phyloP scores from a whole-genome alignment of 441 rosid species.

The Metrosideros polymorpha region DNA sequence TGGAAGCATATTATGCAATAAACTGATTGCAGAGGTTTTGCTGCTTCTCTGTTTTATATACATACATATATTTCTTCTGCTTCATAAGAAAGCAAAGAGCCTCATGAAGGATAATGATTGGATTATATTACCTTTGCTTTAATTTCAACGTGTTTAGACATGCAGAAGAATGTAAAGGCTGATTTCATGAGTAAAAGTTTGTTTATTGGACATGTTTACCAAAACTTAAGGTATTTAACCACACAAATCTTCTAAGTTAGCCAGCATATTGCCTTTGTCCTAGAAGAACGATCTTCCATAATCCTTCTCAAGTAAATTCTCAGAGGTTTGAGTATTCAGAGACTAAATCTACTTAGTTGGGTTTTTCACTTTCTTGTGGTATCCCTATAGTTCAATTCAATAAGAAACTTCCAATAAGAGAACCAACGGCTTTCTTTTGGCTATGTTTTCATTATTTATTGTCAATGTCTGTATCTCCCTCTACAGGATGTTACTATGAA shows the following conservation, averaged over 20 bases:
- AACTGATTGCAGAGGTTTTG: background rate
- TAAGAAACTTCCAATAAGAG: background rate
- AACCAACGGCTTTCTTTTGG: background rate
- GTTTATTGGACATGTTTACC: background rate
- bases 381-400: background rate
- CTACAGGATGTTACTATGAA: constrained; percentile 87
- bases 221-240: background rate
- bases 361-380: background rate
- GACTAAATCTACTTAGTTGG: background rate
- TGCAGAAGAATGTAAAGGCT: background rate
- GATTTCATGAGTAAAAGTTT: background rate
- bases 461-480: background rate
- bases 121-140: background rate
- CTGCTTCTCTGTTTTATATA: background rate
- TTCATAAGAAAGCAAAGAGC: background rate
- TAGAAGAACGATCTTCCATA: background rate
- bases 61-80: background rate
- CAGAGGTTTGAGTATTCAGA: background rate
- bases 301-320: background rate
- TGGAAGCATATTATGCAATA: background rate
- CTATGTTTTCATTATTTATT: background rate
- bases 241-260: background rate
- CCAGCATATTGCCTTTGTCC: background rate
- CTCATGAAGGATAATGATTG: background rate
- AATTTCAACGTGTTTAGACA: background rate